Conservation (phyloP, 2,329 filamentous ascomycete genomes). For the Magnaporthiopsis rhizophila region DNA sequence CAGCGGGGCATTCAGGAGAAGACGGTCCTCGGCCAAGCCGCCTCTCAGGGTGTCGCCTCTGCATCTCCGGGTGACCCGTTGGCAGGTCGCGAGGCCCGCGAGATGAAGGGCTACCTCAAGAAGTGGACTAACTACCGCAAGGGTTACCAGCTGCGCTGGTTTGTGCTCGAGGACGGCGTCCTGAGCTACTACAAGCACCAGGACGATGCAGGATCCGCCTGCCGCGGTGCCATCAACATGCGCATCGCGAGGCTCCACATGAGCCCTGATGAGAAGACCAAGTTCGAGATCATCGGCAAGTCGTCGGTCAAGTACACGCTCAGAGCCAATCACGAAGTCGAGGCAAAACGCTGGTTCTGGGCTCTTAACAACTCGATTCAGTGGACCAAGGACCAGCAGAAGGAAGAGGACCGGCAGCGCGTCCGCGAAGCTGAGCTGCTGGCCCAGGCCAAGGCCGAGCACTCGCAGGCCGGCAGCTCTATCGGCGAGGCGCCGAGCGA, state of each 20-base stretch:
- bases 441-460: conserved; percentile 72
- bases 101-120: conserved; percentile 98
- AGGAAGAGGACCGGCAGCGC: conserved; percentile 74
- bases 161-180: conserved; percentile 94
- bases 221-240: conserved; percentile 98
- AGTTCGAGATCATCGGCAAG: conserved; percentile 96
- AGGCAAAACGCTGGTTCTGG: conserved; percentile 99
- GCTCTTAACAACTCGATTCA: conserved; percentile 97
- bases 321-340: conserved; percentile 95
- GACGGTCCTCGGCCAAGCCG: conserved; percentile 75
- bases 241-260: conserved; percentile 89
- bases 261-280: conserved; percentile 94
- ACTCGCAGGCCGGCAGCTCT: conserved; percentile 39
- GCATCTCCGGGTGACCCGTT: conserved; percentile 50
- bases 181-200: conserved; percentile 99
- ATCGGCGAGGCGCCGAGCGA: conserved; percentile 41
- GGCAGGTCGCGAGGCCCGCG: conserved; percentile 77
- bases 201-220: conserved; percentile 92
- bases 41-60: conserved; percentile 45
- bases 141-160: conserved; percentile 95
- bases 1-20: conserved; percentile 96
- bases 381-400: conserved; percentile 94
- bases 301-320: conserved; percentile 97
- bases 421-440: conserved; percentile 68
- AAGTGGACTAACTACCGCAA: conserved; percentile 99